A percentile compares a stretch with the other conserved stretches of the same genome.
phyloP scores from a whole-genome alignment of 495 filamentous ascomycete genomes.

The Aspergillus hancockii region DNA sequence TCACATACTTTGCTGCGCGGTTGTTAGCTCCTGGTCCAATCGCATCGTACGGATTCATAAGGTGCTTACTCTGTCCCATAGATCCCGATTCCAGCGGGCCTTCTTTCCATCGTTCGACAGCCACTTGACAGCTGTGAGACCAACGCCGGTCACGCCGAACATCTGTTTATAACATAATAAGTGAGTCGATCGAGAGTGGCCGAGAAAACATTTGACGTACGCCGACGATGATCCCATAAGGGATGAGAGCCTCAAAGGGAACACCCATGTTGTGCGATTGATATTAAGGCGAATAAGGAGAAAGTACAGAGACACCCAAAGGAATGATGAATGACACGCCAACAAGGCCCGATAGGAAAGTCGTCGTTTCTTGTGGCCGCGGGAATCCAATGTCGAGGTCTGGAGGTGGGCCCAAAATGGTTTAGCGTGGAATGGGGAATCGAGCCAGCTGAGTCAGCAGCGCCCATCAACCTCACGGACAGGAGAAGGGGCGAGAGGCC shows the following conservation, averaged over 20 bases:
- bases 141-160: conserved; percentile 81
- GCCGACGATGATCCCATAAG: conserved; percentile 85
- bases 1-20: conserved; percentile 71
- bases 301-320: neutral
- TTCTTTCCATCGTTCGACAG: conserved; percentile 88
- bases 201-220: conserved; percentile 55
- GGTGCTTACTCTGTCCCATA: conserved; percentile 85
- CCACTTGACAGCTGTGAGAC: conserved; percentile 70
- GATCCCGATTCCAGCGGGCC: conserved; percentile 77
- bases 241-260: conserved; percentile 92
- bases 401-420: conserved; percentile 36
- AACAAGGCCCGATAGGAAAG: neutral
- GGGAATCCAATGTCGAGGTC: conserved; percentile 23
- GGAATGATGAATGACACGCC: neutral
- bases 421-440: conserved; percentile 31
- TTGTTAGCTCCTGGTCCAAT: conserved; percentile 42
- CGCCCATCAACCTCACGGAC: conserved; percentile 43
- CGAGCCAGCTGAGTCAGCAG: conserved; percentile 43
- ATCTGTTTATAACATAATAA: conserved; percentile 59
- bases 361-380: conserved; percentile 11
- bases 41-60: conserved; percentile 30
- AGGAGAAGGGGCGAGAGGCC: conserved; percentile 41
- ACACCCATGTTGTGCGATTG: conserved; percentile 71
- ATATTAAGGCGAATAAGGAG: neutral
- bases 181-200: conserved; percentile 5